Evolutionary conservation across 2,329 filamentous ascomycete species (phyloP).

Genomic region (Ceratocystiopsis sp.): DNA sequence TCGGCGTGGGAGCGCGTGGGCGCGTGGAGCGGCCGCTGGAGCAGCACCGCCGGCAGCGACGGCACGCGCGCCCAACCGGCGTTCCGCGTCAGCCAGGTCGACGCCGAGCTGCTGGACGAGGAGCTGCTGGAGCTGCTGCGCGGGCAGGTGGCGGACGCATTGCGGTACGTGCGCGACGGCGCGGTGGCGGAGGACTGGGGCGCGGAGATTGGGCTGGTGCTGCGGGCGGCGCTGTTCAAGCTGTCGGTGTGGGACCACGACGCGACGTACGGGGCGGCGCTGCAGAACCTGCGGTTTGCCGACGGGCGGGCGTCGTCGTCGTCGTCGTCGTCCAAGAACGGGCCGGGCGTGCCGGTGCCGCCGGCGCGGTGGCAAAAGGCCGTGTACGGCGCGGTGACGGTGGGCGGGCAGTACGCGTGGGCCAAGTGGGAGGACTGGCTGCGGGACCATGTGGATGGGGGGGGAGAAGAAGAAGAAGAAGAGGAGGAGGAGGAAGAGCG

Average conservation of each 20-base stretch:
- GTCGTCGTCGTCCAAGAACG: conserved; percentile 10
- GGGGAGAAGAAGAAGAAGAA: conserved; percentile 21
- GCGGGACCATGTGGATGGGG: conserved; percentile 54
- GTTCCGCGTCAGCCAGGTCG: conserved; percentile 88
- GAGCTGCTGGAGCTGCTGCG: conserved; percentile 77
- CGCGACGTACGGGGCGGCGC: conserved; percentile 79
- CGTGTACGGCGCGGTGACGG: conserved; percentile 68
- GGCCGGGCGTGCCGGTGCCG: conserved; percentile 42
- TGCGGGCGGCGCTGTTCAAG: conserved; percentile 78
- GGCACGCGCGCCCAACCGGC: conserved; percentile 67
- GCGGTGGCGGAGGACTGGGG: conserved; percentile 74
- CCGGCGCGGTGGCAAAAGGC: conserved; percentile 74
- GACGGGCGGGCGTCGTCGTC: conserved; percentile 44
- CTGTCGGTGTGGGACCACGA: conserved; percentile 93
- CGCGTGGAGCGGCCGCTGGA: neutral
- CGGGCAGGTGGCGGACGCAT: conserved; percentile 67
- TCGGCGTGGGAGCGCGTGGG: conserved; percentile 49
- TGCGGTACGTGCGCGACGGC: conserved; percentile 67
- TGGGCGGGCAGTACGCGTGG: conserved; percentile 82
- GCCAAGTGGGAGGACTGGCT: conserved; percentile 82
- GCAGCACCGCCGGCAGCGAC: conserved; percentile 18
- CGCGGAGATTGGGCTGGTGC: conserved; percentile 61
- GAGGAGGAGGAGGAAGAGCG: neutral
- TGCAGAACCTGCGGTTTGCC: conserved; percentile 82
- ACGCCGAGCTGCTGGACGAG: conserved; percentile 87